Conservation (phyloP, 164 flowering plant species). For the Pachysandra terminalis region DNA sequence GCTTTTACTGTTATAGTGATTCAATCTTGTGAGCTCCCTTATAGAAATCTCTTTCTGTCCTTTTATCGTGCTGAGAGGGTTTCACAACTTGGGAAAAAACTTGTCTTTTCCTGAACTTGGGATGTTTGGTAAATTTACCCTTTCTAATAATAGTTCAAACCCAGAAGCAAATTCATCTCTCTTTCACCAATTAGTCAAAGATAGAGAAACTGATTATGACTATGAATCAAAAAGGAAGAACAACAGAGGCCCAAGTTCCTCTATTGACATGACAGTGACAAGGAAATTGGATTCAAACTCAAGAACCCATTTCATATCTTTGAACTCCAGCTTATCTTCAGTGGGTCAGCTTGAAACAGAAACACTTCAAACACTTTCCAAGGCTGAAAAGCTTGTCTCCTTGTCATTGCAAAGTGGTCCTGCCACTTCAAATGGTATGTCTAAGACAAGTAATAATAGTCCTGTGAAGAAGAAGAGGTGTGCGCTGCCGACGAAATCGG, state of each 20-base stretch:
- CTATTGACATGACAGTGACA: slow-evolving; percentile 4
- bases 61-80: slow-evolving; percentile 21
- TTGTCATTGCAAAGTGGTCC: slow-evolving; percentile 1
- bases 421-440: background rate
- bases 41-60: slow-evolving; percentile 30
- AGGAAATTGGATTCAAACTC: slow-evolving; percentile 8
- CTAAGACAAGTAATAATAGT: slow-evolving; percentile 16
- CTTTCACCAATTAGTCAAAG: slow-evolving; percentile 21
- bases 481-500: no score
- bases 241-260: no score
- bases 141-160: slow-evolving; percentile 10
- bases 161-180: no score
- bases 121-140: slow-evolving; percentile 21
- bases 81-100: slow-evolving; percentile 5
- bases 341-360: slow-evolving; percentile 3
- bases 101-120: slow-evolving; percentile 10
- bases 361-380: slow-evolving; percentile 1
- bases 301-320: slow-evolving; percentile 1
- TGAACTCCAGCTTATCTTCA: slow-evolving; percentile 6
- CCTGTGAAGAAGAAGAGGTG: no score
- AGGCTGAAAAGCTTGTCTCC: slow-evolving; percentile 13
- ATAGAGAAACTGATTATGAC: slow-evolving; percentile 15
- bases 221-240: no score
- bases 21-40: slow-evolving; percentile 46
- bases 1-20: slow-evolving; percentile 31